Base-by-base conservation (phyloP, 306 rosid species). In the Vicia villosa region DNA sequence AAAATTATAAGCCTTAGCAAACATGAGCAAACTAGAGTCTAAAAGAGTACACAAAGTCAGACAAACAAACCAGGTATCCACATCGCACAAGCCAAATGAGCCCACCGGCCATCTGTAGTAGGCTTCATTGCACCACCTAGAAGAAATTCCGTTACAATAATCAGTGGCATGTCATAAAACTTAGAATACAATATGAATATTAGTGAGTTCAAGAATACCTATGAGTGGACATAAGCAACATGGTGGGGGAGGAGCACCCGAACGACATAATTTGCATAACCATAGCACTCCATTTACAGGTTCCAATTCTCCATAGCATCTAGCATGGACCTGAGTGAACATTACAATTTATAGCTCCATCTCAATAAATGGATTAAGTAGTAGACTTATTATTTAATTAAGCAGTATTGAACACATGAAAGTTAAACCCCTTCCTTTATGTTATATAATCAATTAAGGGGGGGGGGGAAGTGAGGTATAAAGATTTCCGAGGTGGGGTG, bases 41-140 rank as follows among this genome's bases (percentile, higher is more conserved):
- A 51, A 66, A 50, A 52, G 68, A 66, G 66, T 40, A 56, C 71
- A 71, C 40, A 55, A 34, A 34, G 79, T 40, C 62, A 46, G 15
- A 71, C 61, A 81, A 64, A 84, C 89, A 9, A 68, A 94, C 99
- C 99, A 70, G 99, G 99, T 83, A 94, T 94, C 99, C 99, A 94
- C 87, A 94, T 94, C 51, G 99, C 99, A 84, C 99, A 94, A 62
- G 99, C 96, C 73, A 94, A 82, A 83, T 94, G 99, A 79, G 97
- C 97, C 99, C 99, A 94, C 49, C 95, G 88, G 24, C 95, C 99
- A 86, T 94, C 97, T 55, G 92, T 91, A 63, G 99, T 91, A 77
- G 97, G 96, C 86, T 94, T 94, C 99, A 94, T 94, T 30, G 99
- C 99, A 73, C 99, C 99, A 76, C 99, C 99, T 94, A 76, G 38